These are phyloP conservation scores for Pseudogymnoascus pannorum DNA, from an alignment of 2,329 filamentous ascomycete species.

Conservation along the genomic window DNA sequence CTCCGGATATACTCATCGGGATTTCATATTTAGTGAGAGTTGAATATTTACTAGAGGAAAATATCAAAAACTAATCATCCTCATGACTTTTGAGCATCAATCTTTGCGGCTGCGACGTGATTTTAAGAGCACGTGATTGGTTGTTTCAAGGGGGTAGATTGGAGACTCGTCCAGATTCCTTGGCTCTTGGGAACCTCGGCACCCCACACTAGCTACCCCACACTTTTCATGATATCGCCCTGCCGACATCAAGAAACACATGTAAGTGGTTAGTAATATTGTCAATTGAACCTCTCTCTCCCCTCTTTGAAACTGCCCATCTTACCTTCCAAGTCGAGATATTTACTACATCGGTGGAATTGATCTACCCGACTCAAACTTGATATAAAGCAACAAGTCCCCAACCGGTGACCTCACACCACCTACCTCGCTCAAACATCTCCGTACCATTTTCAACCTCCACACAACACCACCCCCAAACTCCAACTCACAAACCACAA, in stretches of 20 bases:
- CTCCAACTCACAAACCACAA: not conserved
- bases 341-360: not conserved
- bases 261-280: not conserved
- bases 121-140: not conserved
- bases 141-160: not conserved
- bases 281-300: not conserved
- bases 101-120: not conserved
- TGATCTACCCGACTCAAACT: not conserved
- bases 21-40: slow-evolving; percentile 4
- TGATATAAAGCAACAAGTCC: not conserved
- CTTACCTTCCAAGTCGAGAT: not conserved
- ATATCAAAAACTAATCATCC: not conserved
- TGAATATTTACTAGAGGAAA: not conserved
- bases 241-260: not conserved
- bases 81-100: not conserved
- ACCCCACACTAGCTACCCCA: not conserved
- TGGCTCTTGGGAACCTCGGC: not conserved
- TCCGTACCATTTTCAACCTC: not conserved
- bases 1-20: not conserved
- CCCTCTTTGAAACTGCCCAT: not conserved
- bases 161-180: not conserved
- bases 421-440: not conserved
- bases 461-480: not conserved
- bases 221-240: not conserved
- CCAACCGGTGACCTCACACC: not conserved